phyloP scores from a whole-genome alignment of 148 eudicot species.

The Fallopia convolvulus region DNA sequence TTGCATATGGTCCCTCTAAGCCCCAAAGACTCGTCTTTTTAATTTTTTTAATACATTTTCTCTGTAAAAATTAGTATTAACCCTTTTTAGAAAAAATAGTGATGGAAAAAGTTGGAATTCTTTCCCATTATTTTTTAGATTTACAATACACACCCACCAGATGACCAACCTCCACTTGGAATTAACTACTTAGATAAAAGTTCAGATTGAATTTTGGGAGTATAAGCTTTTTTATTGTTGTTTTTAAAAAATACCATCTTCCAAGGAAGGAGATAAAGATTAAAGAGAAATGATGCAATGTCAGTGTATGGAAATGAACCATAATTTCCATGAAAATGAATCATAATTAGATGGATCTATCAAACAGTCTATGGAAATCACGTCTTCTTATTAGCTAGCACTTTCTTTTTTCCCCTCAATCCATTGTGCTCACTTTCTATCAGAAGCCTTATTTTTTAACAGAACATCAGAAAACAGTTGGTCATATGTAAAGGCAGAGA shows the following conservation, averaged over 20 bases:
- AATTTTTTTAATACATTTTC: not conserved
- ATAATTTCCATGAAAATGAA: not conserved
- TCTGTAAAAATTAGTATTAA: not conserved
- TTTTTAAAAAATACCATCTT: too few species aligned
- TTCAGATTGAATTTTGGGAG: not conserved
- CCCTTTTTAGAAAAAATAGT: not conserved
- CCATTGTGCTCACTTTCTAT: not conserved
- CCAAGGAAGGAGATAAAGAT: too few species aligned
- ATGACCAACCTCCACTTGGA: not conserved
- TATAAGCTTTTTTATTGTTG: too few species aligned
- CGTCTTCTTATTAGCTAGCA: not conserved
- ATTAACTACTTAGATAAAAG: conserved; percentile 8
- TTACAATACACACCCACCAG: conserved; percentile 1
- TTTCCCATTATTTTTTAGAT: not conserved
- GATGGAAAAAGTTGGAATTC: not conserved
- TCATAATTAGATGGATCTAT: conserved; percentile 3
- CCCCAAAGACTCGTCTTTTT: not conserved
- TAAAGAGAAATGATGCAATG: not conserved
- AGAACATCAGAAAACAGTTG: not conserved
- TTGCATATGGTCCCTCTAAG: conserved; percentile 8
- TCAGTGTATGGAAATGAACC: too few species aligned
- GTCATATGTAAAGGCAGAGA: not conserved
- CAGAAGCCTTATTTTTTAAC: not conserved
- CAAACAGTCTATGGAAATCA: not conserved
- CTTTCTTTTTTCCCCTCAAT: not conserved